Evolutionary conservation across 164 flowering plant species (phyloP).

Genomic region (Vitis labrusca): DNA sequence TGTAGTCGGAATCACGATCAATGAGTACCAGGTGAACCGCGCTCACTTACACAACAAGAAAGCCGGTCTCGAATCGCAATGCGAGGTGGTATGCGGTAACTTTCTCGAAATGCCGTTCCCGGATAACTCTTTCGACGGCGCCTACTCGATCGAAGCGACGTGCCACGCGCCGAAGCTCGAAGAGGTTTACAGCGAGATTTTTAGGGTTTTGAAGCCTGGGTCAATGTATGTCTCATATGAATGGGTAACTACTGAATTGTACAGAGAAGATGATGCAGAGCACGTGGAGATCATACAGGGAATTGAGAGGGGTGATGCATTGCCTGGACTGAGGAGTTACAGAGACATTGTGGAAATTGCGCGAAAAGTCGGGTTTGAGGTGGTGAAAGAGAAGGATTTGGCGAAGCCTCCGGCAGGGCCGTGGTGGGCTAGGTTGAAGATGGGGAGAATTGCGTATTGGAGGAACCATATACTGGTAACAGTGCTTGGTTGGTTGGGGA

Average conservation of each 20-base stretch:
- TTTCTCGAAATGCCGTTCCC: slow-evolving; percentile 82
- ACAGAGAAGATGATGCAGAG: slow-evolving; percentile 44
- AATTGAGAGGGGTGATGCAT: slow-evolving; percentile 86
- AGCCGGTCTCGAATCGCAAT: slow-evolving; percentile 69
- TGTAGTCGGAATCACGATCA: slow-evolving; percentile 91
- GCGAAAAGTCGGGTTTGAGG: slow-evolving; percentile 82
- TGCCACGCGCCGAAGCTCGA: slow-evolving; percentile 93
- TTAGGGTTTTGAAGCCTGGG: slow-evolving; percentile 84
- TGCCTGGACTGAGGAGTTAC: slow-evolving; percentile 79
- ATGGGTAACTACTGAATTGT: slow-evolving; percentile 86
- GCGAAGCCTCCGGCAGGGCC: slow-evolving; percentile 77
- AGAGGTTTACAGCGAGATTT: slow-evolving; percentile 85
- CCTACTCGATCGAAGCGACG: slow-evolving; percentile 93
- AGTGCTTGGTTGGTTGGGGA: slow-evolving; percentile 54
- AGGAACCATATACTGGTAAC: slow-evolving; percentile 79
- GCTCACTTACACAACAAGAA: slow-evolving; percentile 77
- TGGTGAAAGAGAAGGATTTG: slow-evolving; percentile 76
- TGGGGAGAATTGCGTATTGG: slow-evolving; percentile 93
- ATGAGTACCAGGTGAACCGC: slow-evolving; percentile 87
- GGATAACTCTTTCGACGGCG: slow-evolving; percentile 75
- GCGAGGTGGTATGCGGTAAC: slow-evolving; percentile 93
- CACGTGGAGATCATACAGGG: slow-evolving; percentile 85
- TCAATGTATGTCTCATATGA: slow-evolving; percentile 80
- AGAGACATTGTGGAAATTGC: slow-evolving; percentile 64
- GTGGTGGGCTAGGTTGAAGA: slow-evolving; percentile 90